Conservation (phyloP, 176 grass and related monocot species). For the Stipa capillata region DNA sequence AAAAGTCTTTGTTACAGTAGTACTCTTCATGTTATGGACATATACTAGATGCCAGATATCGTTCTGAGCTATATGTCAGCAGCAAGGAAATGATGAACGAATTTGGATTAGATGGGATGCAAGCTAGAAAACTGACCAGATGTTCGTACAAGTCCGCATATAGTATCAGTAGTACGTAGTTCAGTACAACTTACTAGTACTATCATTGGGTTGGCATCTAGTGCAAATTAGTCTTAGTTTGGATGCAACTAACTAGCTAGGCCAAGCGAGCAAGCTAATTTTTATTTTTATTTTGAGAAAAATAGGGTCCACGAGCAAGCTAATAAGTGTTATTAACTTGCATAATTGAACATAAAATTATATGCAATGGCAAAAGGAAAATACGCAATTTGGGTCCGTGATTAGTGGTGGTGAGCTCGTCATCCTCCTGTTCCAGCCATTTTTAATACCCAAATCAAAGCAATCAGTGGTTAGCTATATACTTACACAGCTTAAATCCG, state of each 20-base stretch:
- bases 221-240: neutral
- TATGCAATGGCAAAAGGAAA: too few relatives aligned
- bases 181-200: neutral
- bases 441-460: neutral
- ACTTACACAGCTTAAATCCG: too few relatives aligned
- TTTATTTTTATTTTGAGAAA: too few relatives aligned
- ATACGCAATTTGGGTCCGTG: neutral
- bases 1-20: neutral
- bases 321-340: neutral
- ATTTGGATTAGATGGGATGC: neutral
- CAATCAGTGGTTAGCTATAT: neutral
- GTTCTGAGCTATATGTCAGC: neutral
- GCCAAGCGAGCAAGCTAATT: neutral
- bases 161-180: too few relatives aligned
- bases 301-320: too few relatives aligned
- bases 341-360: neutral
- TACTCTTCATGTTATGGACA: neutral
- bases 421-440: neutral
- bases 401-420: constrained; percentile 8
- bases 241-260: neutral
- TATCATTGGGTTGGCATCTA: neutral
- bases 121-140: neutral
- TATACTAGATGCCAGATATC: neutral
- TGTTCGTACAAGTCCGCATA: neutral
- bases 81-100: too few relatives aligned